Base-by-base conservation (phyloP, 352 stramenopile species). In the Phytophthora pinifolia region DNA sequence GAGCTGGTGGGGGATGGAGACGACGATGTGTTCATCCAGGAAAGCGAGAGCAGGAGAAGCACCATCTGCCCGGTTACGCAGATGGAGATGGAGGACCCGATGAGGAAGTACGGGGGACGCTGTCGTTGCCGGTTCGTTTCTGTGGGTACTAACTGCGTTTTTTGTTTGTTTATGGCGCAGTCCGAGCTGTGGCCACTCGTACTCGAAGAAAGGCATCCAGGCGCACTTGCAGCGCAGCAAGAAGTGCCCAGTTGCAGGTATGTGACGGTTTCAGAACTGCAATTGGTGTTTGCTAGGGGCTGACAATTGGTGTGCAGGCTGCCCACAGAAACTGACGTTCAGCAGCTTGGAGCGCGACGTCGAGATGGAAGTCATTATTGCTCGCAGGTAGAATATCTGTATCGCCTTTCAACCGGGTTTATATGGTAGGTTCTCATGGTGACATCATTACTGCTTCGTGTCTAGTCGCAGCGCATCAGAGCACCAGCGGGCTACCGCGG, bases 321-420 rank as follows among this genome's bases (percentile, higher is more conserved):
- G 85, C 38, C 83, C 74, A 5, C 71, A 92, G 18, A 74, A 78
- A 37, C 48, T 94, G 30, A 48, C 60, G 14, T 66, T 87, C 39
- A 62, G 65, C 15, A 76, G 59, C 13, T 71, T 94, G 33, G 85
- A 94, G 60, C 85, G 83, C 37, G 79, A 94, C 37, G 81, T 94
- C 36, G 83, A 93, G 64, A 94, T 94, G 81, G 85, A 94, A 50
- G 78, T 94, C 17, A 74, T 91, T 37, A 76, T 91, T 58, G 74
- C 55, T n/a, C 69, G 74, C 41, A 70, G 59, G 79, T 89, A 59
- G 35, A 54, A 59, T 33, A 34, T 5, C 6, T 14, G 44, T 30
- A 4, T 37, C 22, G 17, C 12, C 36, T 42, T 22, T 15, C 15
- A 30, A 10, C 12, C 45, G 25, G 14, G 5, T 35, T 45, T 31